Conservation (phyloP, 306 rosid genomes). For the Ormosia semicastrata region DNA sequence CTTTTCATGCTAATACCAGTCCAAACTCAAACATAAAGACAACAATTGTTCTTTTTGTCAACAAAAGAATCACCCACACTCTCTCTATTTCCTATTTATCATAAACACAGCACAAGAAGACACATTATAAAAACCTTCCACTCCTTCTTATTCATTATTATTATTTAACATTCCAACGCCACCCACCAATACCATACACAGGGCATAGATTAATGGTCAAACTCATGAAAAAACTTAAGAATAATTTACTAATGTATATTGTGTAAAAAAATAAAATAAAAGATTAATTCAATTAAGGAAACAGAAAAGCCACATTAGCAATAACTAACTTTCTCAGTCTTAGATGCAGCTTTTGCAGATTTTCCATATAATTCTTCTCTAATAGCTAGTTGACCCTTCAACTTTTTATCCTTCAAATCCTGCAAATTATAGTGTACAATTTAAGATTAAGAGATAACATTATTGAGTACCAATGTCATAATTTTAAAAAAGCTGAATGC, state of each 20-base stretch:
- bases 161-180: too few species aligned
- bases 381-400: constrained; percentile 67
- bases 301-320: neutral
- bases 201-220: neutral
- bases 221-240: neutral
- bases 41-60: too few species aligned
- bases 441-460: neutral
- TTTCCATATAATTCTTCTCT: constrained; percentile 60
- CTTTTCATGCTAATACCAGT: too few species aligned
- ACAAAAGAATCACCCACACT: too few species aligned
- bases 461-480: neutral
- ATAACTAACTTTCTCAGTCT: constrained; percentile 70
- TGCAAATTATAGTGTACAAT: constrained; percentile 28
- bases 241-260: neutral
- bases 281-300: neutral
- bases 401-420: constrained; percentile 71
- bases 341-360: constrained; percentile 78
- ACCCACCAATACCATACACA: neutral
- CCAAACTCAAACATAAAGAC: too few species aligned
- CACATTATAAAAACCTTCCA: too few species aligned
- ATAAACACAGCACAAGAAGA: too few species aligned
- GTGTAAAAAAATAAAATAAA: neutral
- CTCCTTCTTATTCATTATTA: too few species aligned
- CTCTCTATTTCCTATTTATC: too few species aligned
- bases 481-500: neutral